Evolutionary conservation across 2,329 filamentous ascomycete genomes (phyloP), one percentile per base, ranked within the genome.

Genomic region (Rutstroemia sp.): DNA sequence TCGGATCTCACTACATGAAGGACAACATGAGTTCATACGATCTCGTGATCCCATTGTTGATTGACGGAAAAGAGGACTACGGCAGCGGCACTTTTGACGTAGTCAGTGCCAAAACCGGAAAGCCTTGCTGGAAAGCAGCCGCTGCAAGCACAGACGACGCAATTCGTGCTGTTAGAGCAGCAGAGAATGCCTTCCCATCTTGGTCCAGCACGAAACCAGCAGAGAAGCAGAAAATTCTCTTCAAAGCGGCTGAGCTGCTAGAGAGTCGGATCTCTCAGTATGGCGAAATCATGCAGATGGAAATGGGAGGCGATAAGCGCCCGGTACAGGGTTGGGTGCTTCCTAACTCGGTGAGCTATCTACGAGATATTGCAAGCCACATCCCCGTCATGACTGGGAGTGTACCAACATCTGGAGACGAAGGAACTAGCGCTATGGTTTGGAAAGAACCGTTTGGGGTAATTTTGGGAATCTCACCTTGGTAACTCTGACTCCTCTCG

Each of bases 371-470:
- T 12, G 50, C 50, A 5, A 45, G 17, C 17, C 50, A 34, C 4
- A 54, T 48, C 5, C 34, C 51, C 1, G 17, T 19, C 8, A 12
- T 47, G 10, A 25, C 14, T 17, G 23, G 47, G 14, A 34, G 8
- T 25, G 10, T 39, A 10, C 45, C 27, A 3, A 41, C 38, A 41
- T 16, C 14, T 8, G 9, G 67, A 19, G 42, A 80, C 17, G 75
- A 80, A 37, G 77, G 76, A 0, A 76, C 76, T 38, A 55, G 73
- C 52, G 87, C 83, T 0, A 75, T 92, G 63, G 73, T 94, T 5
- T 71, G 84, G 63, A 86, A 84, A 66, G 80, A 84, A 68, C 81
- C 83, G 1, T 81, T 77, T 64, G 83, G 83, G 2, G 82, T 86
- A 14, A 73, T 83, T 47, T 68, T 85, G 42, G 79, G 75, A 8